Percentiles rank a stretch among this genome's conserved stretches.
These are phyloP conservation scores for Przewalskia tangutica DNA, from an alignment of 257 asterid species.

Conservation along the genomic window DNA sequence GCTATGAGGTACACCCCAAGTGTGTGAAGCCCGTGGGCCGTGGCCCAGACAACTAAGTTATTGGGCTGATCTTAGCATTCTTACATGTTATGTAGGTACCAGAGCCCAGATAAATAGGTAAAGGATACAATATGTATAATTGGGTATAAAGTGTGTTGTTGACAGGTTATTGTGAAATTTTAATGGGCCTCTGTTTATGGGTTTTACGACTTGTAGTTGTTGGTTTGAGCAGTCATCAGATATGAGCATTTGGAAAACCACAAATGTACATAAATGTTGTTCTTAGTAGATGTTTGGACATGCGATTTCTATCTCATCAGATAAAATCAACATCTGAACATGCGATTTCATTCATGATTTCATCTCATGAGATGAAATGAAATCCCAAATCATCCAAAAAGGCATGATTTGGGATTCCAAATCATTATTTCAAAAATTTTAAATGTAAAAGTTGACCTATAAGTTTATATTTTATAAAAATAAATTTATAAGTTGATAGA, in stretches of 20 bases:
- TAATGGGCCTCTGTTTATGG: neutral
- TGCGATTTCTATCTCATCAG: too few relatives aligned
- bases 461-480: too few relatives aligned
- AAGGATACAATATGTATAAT: neutral
- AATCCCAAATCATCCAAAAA: too few relatives aligned
- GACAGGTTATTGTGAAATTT: neutral
- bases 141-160: neutral
- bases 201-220: neutral
- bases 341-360: too few relatives aligned
- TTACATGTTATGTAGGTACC: neutral
- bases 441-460: too few relatives aligned
- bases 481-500: too few relatives aligned
- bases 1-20: slow-evolving; percentile 69
- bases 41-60: neutral
- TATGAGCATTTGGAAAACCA: neutral
- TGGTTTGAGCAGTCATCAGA: neutral
- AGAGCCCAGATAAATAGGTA: neutral
- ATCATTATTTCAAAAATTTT: too few relatives aligned
- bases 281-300: neutral
- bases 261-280: neutral
- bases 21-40: slow-evolving; percentile 24
- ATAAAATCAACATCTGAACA: too few relatives aligned
- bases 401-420: too few relatives aligned
- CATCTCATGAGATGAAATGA: too few relatives aligned
- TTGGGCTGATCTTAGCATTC: neutral